A percentile compares a stretch with the other conserved stretches of the same genome.
Conservation (phyloP, 1,284 basidiomycete genomes). For the Pseudozyma thailandica region DNA sequence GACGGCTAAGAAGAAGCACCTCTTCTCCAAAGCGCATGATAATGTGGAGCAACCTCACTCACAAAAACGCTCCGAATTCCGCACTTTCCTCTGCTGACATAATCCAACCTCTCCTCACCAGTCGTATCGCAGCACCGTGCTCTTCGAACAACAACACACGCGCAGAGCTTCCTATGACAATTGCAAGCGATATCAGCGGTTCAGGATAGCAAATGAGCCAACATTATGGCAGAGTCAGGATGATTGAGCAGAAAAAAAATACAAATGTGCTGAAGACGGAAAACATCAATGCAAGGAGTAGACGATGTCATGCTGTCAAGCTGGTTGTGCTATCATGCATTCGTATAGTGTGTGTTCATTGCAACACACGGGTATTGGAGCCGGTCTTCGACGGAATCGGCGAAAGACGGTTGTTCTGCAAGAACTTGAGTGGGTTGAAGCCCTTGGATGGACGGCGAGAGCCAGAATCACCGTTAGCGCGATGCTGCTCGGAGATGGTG, state of each 20-base stretch:
- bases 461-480: not conserved
- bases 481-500: slow-evolving; percentile 27
- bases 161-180: too few relatives aligned
- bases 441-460: slow-evolving; percentile 16
- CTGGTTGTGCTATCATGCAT: too few relatives aligned
- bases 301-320: not conserved
- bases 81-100: slow-evolving; percentile 13
- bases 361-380: not conserved
- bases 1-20: too few relatives aligned
- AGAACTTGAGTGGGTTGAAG: slow-evolving; percentile 35
- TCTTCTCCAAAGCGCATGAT: not conserved
- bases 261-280: not conserved
- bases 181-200: too few relatives aligned
- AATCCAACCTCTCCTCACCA: slow-evolving; percentile 6
- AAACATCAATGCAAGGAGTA: not conserved
- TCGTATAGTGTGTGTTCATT: slow-evolving; percentile 1
- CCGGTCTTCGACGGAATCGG: slow-evolving; percentile 35
- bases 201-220: slow-evolving; percentile 1
- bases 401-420: slow-evolving; percentile 44
- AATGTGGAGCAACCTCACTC: slow-evolving; percentile 13
- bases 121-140: too few relatives aligned
- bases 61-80: slow-evolving; percentile 19
- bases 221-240: not conserved
- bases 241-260: slow-evolving; percentile 2
- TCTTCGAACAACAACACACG: not conserved